Base-by-base conservation (phyloP, 768 basidiomycete genomes). In the Tulasnella sp. region DNA sequence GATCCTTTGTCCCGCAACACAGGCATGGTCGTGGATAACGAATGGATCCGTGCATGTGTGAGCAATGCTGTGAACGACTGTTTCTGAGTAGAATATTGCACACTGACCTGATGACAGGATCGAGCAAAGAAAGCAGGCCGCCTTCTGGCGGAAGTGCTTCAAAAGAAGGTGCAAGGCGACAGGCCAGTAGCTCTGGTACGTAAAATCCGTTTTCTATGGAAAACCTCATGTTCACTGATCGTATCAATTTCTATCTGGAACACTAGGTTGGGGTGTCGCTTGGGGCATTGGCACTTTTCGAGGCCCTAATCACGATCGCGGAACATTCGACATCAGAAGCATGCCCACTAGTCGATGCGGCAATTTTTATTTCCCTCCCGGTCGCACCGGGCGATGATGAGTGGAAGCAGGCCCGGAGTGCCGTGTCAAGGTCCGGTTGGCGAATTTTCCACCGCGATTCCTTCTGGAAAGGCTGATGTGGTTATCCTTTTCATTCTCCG, bases 71-170 rank as follows among this genome's bases (percentile, higher is more conserved):
- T 40, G 48, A 56, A 46, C 40, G 38, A 16, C 10, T 38, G 14
- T 42, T n/a, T 74, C 39, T 38, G 38, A 3, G 18, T 27, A 27
- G 39, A 48, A 42, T 16, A 40, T 2, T 24, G 39, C 46, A 73
- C 52, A n/a, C 73, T 40, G 40, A n/a, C 38, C 39, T 71, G 56
- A 39, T 85, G 84, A 83, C 83, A 85, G 81, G 87, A 88, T 80
- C 83, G 86, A 46, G 86, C 87, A 0, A 83, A 83, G 75, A 88
- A 88, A 80, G 88, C 88, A 0, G 88, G 87, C 12, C 76, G 84
- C 10, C 78, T 88, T 2, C 84, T 88, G 6, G 87, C 87, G 1
- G 86, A 87, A 58, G 86, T 88, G 21, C 82, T 88, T n/a, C 85
- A 85, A 73, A 86, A 87, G 71, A 78, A 84, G 31, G 85, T 87